Evolutionary conservation across 768 basidiomycete species (phyloP).

Genomic region (Rhodotorula kratochvilovae): DNA sequence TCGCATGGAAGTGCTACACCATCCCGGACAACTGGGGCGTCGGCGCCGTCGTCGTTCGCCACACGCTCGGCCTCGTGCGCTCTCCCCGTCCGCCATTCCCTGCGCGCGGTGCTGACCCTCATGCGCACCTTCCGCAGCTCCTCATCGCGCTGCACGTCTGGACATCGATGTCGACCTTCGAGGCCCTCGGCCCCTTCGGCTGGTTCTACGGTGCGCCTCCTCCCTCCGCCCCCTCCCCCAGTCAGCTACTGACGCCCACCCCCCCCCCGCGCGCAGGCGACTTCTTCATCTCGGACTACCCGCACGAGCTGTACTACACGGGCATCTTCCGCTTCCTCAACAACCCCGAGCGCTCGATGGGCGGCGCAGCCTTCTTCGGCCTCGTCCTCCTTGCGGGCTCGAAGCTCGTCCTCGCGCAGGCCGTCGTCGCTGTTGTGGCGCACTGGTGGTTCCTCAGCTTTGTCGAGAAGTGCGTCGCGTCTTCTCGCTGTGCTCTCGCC

Average conservation of each 20-base stretch:
- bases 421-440: slow-evolving; percentile 74
- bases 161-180: slow-evolving; percentile 82
- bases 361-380: slow-evolving; percentile 91
- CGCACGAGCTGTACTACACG: slow-evolving; percentile 83
- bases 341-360: slow-evolving; percentile 87
- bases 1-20: slow-evolving; percentile 86
- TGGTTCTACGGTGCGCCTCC: slow-evolving; percentile 77
- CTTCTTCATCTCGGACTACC: slow-evolving; percentile 66
- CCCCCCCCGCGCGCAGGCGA: slow-evolving; percentile 20
- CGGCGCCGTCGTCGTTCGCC: slow-evolving; percentile 77
- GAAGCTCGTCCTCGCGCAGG: slow-evolving; percentile 80
- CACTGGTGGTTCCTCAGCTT: slow-evolving; percentile 94
- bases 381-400: slow-evolving; percentile 84
- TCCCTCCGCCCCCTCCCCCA: neutral
- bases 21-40: slow-evolving; percentile 79
- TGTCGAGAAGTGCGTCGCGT: slow-evolving; percentile 73
- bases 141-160: slow-evolving; percentile 83
- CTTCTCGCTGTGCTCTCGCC: too few relatives aligned
- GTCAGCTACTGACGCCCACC: neutral
- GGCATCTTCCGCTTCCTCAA: slow-evolving; percentile 80
- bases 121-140: slow-evolving; percentile 52
- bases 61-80: slow-evolving; percentile 78
- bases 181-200: slow-evolving; percentile 90
- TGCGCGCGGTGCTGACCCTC: slow-evolving; percentile 8
- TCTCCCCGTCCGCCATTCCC: neutral